Evolutionary conservation across 441 rosid species (phyloP).

Genomic region (Corymbia calophylla): DNA sequence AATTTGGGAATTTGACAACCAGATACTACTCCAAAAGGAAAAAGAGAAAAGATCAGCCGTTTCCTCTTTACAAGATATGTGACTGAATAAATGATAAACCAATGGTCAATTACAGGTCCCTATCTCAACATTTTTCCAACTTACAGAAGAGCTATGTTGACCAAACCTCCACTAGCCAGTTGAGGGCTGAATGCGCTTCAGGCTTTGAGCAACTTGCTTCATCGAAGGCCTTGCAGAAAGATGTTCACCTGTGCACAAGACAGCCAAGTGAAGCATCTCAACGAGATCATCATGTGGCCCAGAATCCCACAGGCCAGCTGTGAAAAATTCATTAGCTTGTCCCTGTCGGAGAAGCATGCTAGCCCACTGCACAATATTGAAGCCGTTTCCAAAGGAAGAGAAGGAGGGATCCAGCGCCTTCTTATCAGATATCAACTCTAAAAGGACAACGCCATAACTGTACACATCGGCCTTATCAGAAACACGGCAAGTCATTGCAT

Average conservation of each 20-base stretch:
- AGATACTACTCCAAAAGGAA: neutral
- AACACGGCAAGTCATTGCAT: constrained; percentile 39
- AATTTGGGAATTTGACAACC: neutral
- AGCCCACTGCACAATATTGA: constrained; percentile 38
- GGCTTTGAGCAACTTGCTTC: constrained; percentile 27
- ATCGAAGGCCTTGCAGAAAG: constrained; percentile 38
- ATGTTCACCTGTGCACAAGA: constrained; percentile 26
- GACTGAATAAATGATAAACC: neutral
- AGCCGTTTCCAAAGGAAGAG: constrained; percentile 25
- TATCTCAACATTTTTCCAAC: neutral
- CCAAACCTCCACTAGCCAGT: neutral
- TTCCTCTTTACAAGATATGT: neutral
- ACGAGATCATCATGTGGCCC: constrained; percentile 16
- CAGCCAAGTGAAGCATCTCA: constrained; percentile 23
- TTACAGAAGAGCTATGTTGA: neutral
- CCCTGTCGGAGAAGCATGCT: constrained; percentile 23
- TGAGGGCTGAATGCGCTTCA: constrained; percentile 10
- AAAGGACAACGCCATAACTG: constrained; percentile 36
- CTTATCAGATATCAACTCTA: constrained; percentile 36
- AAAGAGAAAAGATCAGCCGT: neutral
- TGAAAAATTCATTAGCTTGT: constrained; percentile 18
- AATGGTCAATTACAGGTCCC: neutral
- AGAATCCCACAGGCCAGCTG: constrained; percentile 18
- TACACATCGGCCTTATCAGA: constrained; percentile 43
- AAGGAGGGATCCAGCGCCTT: constrained; percentile 30